Evolutionary conservation across 2,329 filamentous ascomycete genomes (phyloP).

Genomic region (Fusarium globosum): DNA sequence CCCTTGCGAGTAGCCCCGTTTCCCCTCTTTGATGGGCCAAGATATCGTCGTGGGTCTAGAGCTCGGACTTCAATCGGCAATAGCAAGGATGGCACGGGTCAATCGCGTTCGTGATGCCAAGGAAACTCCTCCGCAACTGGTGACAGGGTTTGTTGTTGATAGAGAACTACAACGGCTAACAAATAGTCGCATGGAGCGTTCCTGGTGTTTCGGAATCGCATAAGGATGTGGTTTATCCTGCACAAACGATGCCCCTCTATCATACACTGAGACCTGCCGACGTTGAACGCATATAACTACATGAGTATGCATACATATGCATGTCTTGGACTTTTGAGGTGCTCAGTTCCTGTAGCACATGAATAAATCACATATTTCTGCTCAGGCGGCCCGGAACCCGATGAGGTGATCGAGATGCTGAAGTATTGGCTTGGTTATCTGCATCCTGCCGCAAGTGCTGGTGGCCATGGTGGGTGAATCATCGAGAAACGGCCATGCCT

Average conservation of each 20-base stretch:
- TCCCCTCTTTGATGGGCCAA: conserved; percentile 17
- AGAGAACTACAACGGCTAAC: conserved; percentile 9
- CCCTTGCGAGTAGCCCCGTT: conserved; percentile 26
- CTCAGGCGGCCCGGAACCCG: background rate
- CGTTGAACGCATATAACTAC: background rate
- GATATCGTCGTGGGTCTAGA: conserved; percentile 34
- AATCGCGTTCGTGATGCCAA: conserved; percentile 11
- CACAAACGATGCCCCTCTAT: background rate
- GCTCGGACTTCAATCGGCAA: conserved; percentile 37
- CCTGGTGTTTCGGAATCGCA: conserved; percentile 14
- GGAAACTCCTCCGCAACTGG: conserved; percentile 7
- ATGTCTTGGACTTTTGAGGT: background rate
- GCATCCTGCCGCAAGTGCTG: background rate
- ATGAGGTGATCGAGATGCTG: background rate
- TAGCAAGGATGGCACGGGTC: conserved; percentile 30
- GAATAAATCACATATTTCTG: background rate
- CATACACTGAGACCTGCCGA: background rate
- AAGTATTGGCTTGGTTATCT: background rate
- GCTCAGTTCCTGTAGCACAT: background rate
- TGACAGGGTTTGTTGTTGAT: conserved; percentile 14
- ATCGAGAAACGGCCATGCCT: background rate
- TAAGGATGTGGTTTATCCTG: background rate
- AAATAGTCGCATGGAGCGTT: conserved; percentile 13
- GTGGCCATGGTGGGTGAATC: background rate
- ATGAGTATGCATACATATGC: background rate